Evolutionary conservation across 805 yeast species (phyloP), one percentile per base, ranked within the genome.

Genomic region (Isabelozyma gotoi): DNA sequence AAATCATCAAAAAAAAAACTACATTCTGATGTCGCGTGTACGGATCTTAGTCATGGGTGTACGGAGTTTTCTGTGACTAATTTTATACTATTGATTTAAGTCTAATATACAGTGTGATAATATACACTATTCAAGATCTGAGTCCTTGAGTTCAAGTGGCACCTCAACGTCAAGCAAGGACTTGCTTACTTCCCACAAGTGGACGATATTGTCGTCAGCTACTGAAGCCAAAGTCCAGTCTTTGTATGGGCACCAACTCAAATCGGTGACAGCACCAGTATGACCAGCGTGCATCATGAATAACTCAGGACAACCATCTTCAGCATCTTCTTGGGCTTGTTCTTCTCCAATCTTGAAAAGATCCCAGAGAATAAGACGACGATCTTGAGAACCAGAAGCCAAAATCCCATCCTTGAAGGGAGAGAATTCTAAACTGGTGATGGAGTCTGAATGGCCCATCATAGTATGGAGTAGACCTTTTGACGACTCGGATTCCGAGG

Each of bases 281-380:
- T 89, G 96, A 16, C 96, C 96, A 32, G 95, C 96, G 59, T 89
- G 96, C 84, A 89, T 85, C 90, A 88, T 85, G 53, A 88, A 71
- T 29, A 89, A 65, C 61, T 89, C 97, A 4, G 96, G 92, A 19
- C 85, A 85, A 33, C 96, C 97, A 56, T 89, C 97, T 50, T 86
- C 96, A 21, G 89, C 86, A 58, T 89, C 96, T 52, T 88, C 96
- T 51, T 82, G 90, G 11, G 75, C 76, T 61, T 88, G 96, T 57
- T 88, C 96, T 49, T 82, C 86, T 3, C 97, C 97, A 31, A 89
- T 84, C 52, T 79, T 82, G 38, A 73, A 68, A 44, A 88, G 68
- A 59, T 89, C 96, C 96, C 96, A 88, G 4, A 89, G 52, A 29
- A 88, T 82, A 12, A 87, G 78, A 45, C 96, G 72, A 48, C 94